phyloP scores from a whole-genome alignment of 2,329 filamentous ascomycete genomes.

The Fusarium sambucinum region DNA sequence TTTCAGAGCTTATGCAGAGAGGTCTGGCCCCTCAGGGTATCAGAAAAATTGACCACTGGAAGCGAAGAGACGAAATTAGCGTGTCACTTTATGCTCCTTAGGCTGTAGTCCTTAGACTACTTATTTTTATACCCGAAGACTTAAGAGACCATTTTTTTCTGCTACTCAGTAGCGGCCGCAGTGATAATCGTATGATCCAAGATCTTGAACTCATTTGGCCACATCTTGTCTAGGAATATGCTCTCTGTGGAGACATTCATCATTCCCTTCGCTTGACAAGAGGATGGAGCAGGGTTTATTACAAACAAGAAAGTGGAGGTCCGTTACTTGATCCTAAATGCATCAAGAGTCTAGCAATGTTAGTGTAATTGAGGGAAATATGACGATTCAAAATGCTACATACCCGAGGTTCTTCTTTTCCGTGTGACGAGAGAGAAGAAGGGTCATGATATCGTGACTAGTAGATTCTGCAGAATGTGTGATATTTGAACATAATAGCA shows the following conservation, averaged over 20 bases:
- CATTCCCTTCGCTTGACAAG: background rate
- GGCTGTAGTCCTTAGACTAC: no score
- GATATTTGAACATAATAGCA: background rate
- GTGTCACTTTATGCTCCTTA: no score
- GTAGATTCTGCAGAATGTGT: background rate
- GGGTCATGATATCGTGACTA: background rate
- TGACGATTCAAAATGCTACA: background rate
- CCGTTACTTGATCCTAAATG: background rate
- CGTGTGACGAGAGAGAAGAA: background rate
- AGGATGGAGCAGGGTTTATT: background rate
- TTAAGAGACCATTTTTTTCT: no score
- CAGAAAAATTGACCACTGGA: no score
- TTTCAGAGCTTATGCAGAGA: background rate
- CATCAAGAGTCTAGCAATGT: background rate
- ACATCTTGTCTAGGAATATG: background rate
- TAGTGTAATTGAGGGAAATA: background rate
- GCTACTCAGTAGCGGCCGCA: no score
- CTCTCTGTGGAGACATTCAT: background rate
- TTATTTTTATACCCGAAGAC: no score
- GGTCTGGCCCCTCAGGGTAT: no score
- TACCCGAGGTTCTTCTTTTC: background rate
- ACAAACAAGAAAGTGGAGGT: background rate
- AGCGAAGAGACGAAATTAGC: no score
- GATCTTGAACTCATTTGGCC: background rate
- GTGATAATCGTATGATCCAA: background rate